Percentiles rank a stretch among this genome's conserved stretches.
phyloP scores from a whole-genome alignment of 2,329 filamentous ascomycete species.

The Sphaceloma murrayae region DNA sequence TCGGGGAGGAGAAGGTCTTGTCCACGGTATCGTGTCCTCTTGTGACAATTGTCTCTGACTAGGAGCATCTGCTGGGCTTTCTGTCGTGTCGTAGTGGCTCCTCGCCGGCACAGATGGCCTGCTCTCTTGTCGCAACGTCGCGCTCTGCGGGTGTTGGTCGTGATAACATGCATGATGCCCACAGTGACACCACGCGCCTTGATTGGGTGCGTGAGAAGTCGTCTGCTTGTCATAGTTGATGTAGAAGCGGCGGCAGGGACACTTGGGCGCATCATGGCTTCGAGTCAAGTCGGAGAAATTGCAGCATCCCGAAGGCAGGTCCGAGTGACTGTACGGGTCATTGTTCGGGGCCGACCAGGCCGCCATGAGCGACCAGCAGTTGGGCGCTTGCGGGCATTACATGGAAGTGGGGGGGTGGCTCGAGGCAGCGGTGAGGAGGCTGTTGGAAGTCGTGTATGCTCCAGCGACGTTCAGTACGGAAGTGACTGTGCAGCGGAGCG shows the following conservation, averaged over 20 bases:
- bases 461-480: not conserved
- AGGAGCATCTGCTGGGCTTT: constrained; percentile 6
- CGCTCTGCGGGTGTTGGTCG: constrained; percentile 19
- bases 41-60: constrained; percentile 3
- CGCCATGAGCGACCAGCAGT: constrained; percentile 15
- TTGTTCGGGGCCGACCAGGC: constrained; percentile 15
- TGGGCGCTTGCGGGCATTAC: constrained; percentile 10
- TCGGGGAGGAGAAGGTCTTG: constrained; percentile 4
- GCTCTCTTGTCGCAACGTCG: constrained; percentile 13
- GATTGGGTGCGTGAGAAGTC: constrained; percentile 21
- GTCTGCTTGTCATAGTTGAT: constrained; percentile 22
- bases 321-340: constrained; percentile 21
- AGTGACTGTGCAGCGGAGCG: too few species aligned
- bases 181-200: constrained; percentile 42
- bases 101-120: constrained; percentile 3
- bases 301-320: constrained; percentile 44
- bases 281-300: constrained; percentile 41
- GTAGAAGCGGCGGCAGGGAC: constrained; percentile 48
- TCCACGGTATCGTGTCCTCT: not conserved
- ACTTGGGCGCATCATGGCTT: constrained; percentile 36
- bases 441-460: not conserved
- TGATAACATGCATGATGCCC: constrained; percentile 51
- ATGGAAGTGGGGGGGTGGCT: not conserved
- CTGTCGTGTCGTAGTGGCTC: constrained; percentile 5
- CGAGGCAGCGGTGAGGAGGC: constrained; percentile 2